Evolutionary conservation across 441 rosid species (phyloP).

Genomic region (Pelargonium hybrid): DNA sequence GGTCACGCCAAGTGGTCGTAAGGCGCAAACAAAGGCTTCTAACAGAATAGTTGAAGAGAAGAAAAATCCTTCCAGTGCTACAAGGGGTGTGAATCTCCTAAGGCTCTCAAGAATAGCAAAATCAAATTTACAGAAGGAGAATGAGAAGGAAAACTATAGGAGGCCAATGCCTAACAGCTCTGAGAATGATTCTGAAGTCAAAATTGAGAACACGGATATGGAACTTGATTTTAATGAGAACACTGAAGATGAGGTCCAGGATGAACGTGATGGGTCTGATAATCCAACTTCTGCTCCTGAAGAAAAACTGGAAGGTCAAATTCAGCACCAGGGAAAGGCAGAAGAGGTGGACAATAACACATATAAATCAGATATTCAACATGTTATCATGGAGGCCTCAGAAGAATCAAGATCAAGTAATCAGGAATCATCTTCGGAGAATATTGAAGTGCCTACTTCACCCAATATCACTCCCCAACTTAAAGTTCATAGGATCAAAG

Average conservation of each 20-base stretch:
- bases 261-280: slow-evolving; percentile 60
- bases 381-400: slow-evolving; percentile 31
- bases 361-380: slow-evolving; percentile 31
- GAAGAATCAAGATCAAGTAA: slow-evolving; percentile 42
- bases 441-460: slow-evolving; percentile 44
- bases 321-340: slow-evolving; percentile 27
- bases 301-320: slow-evolving; percentile 28
- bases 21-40: slow-evolving; percentile 43
- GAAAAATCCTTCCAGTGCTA: slow-evolving; percentile 49
- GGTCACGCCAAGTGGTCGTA: slow-evolving; percentile 45
- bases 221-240: slow-evolving; percentile 92
- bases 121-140: slow-evolving; percentile 79
- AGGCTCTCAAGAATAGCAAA: slow-evolving; percentile 90
- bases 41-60: slow-evolving; percentile 53
- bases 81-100: slow-evolving; percentile 64
- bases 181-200: slow-evolving; percentile 79
- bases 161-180: slow-evolving; percentile 62
- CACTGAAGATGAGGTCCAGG: slow-evolving; percentile 62
- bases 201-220: slow-evolving; percentile 88
- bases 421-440: slow-evolving; percentile 45
- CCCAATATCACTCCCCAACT: slow-evolving; percentile 55
- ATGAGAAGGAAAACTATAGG: slow-evolving; percentile 90
- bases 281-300: slow-evolving; percentile 32
- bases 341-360: slow-evolving; percentile 35
- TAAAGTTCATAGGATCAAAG: slow-evolving; percentile 49